Evolutionary conservation across 139 green algal genomes (phyloP), one percentile per base, ranked within the genome.

Genomic region (Picochlorum sp.): DNA sequence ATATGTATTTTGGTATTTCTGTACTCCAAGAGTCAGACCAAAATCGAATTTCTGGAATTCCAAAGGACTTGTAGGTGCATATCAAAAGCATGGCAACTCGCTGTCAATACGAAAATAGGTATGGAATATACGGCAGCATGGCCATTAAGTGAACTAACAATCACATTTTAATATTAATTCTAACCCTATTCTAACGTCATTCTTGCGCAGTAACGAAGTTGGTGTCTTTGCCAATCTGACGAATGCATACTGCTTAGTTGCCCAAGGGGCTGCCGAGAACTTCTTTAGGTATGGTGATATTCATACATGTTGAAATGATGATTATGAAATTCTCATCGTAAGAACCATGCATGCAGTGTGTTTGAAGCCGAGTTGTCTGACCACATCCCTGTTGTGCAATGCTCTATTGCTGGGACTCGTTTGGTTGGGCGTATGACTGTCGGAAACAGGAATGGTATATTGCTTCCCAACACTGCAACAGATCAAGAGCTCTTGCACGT

Each of bases 401-500:
- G 87, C 0, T 89, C 79, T 6, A 74, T 96, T 41, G 87, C 92
- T 4, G 94, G 92, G 28, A 98, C 92, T 16, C 77, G 94, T n/a
- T 80, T 99, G 1, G 87, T 97, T 2, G 94, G 94, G 0, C 79
- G 94, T 9, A 83, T 98, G 70, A 90, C 79, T 3, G 85, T 90
- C 1, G 89, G 94, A 63, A 99, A 99, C 81, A 91, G 89, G 50
- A 99, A 99, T 67, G 94, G 94, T 3, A 73, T 98, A 62, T 78
- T 99, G 52, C 67, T 98, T 47, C 94, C 94, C 38, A 96, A 94
- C 82, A 91, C 88, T 18, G 92, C 88, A 4, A 92, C 89, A 18
- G 92, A 98, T 64, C 92, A 98, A 73, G 94, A 99, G 79, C 74
- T 98, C 32, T 71, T 87, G 79, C 94, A 98, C 70, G 89, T 98